Evolutionary conservation across 495 filamentous ascomycete genomes (phyloP).

Genomic region (Hypomontagnella submonticulosa): DNA sequence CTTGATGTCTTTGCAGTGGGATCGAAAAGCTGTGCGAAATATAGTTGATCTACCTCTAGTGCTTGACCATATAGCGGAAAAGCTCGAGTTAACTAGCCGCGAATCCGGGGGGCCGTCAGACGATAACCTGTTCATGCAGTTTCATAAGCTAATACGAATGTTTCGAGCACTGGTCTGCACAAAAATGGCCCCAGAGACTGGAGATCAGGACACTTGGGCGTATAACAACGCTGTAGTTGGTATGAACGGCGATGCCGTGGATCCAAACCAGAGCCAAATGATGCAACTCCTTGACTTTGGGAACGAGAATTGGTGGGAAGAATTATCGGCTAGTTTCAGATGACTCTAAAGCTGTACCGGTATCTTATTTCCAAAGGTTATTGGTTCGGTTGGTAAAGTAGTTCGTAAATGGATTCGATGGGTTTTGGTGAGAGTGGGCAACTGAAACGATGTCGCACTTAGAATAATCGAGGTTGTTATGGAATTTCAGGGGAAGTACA

Average conservation of each 20-base stretch:
- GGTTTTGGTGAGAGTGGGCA: no score
- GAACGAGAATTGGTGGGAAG: constrained; percentile 11
- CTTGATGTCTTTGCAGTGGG: constrained; percentile 40
- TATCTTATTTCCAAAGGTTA: no score
- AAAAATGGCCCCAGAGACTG: constrained; percentile 20
- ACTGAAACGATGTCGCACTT: no score
- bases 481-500: no score
- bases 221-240: neutral
- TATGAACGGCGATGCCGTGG: neutral
- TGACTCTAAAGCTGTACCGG: neutral
- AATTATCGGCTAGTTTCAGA: constrained; percentile 6
- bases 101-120: constrained; percentile 41
- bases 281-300: constrained; percentile 12
- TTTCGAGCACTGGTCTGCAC: constrained; percentile 44
- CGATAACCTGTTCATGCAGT: constrained; percentile 47
- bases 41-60: constrained; percentile 46
- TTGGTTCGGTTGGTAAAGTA: no score
- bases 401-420: no score
- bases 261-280: constrained; percentile 1
- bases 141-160: constrained; percentile 45
- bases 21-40: constrained; percentile 50
- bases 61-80: constrained; percentile 48
- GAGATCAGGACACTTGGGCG: constrained; percentile 1
- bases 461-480: no score
- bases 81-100: constrained; percentile 41